phyloP scores from a whole-genome alignment of 257 asterid genomes.

The Leptodermis oblonga region DNA sequence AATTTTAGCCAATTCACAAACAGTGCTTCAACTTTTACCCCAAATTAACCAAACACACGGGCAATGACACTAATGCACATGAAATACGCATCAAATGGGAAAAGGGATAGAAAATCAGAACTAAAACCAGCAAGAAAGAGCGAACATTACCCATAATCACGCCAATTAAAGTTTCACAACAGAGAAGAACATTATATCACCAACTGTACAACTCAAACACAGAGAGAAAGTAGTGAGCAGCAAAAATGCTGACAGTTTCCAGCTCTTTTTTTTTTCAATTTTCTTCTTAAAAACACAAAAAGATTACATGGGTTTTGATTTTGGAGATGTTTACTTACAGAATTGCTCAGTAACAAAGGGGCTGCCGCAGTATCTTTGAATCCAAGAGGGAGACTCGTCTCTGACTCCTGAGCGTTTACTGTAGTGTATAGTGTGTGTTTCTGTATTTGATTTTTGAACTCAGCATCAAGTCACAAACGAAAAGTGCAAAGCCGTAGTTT shows the following conservation, averaged over 20 bases:
- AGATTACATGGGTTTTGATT: not conserved
- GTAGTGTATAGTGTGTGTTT: not conserved
- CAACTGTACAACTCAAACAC: not conserved
- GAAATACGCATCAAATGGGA: not conserved
- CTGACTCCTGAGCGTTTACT: too few species aligned
- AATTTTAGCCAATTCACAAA: not conserved
- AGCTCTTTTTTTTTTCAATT: not conserved
- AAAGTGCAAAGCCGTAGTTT: too few species aligned
- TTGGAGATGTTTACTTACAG: not conserved
- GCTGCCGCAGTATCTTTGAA: not conserved
- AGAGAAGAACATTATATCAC: not conserved
- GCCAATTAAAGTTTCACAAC: not conserved
- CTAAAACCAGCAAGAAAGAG: not conserved
- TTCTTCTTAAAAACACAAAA: not conserved
- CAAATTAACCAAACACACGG: not conserved
- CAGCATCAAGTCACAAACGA: too few species aligned
- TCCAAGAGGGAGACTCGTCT: not conserved
- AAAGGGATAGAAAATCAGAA: not conserved
- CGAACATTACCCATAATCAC: not conserved
- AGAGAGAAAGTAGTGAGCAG: not conserved
- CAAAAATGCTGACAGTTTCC: not conserved
- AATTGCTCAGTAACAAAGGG: not conserved
- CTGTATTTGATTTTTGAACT: not conserved
- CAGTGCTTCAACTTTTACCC: not conserved
- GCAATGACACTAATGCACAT: not conserved